phyloP scores from a whole-genome alignment of 2,329 filamentous ascomycete species.

The Lecanoromycetidae sp. region DNA sequence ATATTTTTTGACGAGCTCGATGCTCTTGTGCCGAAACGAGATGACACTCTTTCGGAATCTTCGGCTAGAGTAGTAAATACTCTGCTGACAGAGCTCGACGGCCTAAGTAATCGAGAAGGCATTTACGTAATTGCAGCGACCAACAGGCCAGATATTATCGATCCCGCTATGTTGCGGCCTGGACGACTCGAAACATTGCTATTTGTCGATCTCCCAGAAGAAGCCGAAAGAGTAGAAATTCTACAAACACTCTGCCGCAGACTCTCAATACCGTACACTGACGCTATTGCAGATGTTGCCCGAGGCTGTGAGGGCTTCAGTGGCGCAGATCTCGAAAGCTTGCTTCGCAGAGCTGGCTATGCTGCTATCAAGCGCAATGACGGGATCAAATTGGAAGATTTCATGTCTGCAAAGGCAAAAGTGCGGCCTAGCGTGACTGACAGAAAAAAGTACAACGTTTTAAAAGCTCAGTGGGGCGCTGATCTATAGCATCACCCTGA shows the following conservation, averaged over 20 bases:
- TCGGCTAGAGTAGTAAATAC: slow-evolving; percentile 88
- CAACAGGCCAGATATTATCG: slow-evolving; percentile 92
- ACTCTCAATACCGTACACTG: slow-evolving; percentile 40
- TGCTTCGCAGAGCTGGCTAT: slow-evolving; percentile 48
- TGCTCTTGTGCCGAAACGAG: slow-evolving; percentile 74
- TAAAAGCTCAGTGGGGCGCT: slow-evolving; percentile 39
- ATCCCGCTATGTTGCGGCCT: slow-evolving; percentile 84
- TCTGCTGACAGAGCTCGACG: slow-evolving; percentile 85
- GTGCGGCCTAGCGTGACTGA: slow-evolving; percentile 43
- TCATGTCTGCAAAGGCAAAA: slow-evolving; percentile 29
- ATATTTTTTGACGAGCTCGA: slow-evolving; percentile 98
- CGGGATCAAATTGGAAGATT: slow-evolving; percentile 35
- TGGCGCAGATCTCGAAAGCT: slow-evolving; percentile 50
- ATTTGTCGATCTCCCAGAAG: slow-evolving; percentile 74
- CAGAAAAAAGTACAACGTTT: slow-evolving; percentile 43
- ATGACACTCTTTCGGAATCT: slow-evolving; percentile 66
- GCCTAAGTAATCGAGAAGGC: slow-evolving; percentile 63
- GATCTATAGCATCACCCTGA: too few species aligned
- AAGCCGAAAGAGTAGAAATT: slow-evolving; percentile 74
- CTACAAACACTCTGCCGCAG: slow-evolving; percentile 52
- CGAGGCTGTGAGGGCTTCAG: slow-evolving; percentile 67
- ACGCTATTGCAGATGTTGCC: slow-evolving; percentile 52
- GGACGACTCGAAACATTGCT: slow-evolving; percentile 80
- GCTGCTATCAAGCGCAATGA: slow-evolving; percentile 40
- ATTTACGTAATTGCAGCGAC: slow-evolving; percentile 94